Base-by-base conservation (phyloP, 257 asterid genomes). In the Jacaranda copaia region DNA sequence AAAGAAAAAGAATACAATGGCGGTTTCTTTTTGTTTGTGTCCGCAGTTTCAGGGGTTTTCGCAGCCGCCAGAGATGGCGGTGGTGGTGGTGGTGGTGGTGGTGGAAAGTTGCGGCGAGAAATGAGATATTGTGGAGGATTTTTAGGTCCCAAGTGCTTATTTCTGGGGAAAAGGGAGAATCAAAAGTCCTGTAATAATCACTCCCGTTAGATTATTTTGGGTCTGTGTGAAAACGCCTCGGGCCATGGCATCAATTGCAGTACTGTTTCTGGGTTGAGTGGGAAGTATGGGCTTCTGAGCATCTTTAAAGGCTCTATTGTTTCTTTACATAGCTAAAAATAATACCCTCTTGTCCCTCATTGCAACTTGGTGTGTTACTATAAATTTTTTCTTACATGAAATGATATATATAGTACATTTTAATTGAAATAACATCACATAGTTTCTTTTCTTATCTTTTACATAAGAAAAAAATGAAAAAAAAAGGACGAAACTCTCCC, bases 1-100 rank as follows among this genome's bases (percentile, higher is more conserved):
- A 46, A 49, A 49, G 25, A 68, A 48, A 46, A 35, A 51, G 32
- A 16, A 4, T 25, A 77, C 63, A 57, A 77, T 68, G 81, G 76
- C 70, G 14, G 13, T 14, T 12, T 5, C 5, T 57, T 57, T 16
- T 15, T 14, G 25, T 10, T 3, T 9, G 19, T 51, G 48, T 70
- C 35, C 5, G 63, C 2, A 25, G 32, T 62, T 59, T 59, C 71
- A 9, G 59, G 2, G 13, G 52, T 6, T 45, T 3, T 19, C 4
- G 72, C 57, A n/a, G 25, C 19, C 10, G 25, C 4, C 57, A n/a
- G n/a, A n/a, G n/a, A n/a, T n/a, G 55, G 1, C 46, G 66, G 75
- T 46, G 53, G 42, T 58, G 75, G 70, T 32, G 61, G 52, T n/a
- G 55, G 1, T 35, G 66, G 75, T 46, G 53, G 42, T 58, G 75